Percentiles rank a stretch among this genome's conserved stretches.
These are phyloP conservation scores for Rhodotorula sp. DNA, from an alignment of 1,284 basidiomycete species.

Conservation along the genomic window DNA sequence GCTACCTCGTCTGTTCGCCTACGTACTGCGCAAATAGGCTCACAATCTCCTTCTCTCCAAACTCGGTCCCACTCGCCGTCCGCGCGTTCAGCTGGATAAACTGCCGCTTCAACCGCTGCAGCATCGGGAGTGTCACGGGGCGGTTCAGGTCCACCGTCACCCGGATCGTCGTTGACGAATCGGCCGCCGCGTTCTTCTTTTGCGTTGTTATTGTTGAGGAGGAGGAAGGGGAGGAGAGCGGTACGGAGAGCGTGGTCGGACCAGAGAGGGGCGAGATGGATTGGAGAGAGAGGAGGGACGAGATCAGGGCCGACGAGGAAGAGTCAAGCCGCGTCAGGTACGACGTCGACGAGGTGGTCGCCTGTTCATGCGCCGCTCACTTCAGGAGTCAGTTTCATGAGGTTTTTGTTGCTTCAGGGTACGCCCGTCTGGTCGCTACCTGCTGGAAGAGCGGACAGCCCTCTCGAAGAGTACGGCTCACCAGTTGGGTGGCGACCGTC, in stretches of 20 bases:
- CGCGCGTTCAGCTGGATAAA: constrained; percentile 83
- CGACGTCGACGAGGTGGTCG: constrained; percentile 47
- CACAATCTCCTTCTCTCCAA: constrained; percentile 65
- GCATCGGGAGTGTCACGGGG: constrained; percentile 71
- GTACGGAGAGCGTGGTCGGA: constrained; percentile 12
- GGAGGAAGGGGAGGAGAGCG: constrained; percentile 48
- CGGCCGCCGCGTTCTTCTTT: no score
- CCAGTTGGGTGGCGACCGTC: constrained; percentile 77
- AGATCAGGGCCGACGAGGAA: constrained; percentile 40
- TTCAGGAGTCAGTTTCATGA: no score
- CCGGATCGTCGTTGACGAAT: not conserved
- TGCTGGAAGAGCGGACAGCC: no score
- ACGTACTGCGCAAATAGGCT: constrained; percentile 74
- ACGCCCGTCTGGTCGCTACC: no score
- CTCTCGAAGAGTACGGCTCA: no score
- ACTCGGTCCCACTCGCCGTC: constrained; percentile 50
- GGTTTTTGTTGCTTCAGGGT: no score
- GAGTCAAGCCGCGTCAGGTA: constrained; percentile 50
- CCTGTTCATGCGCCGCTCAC: not conserved
- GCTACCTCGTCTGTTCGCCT: constrained; percentile 27
- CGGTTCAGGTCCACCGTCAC: constrained; percentile 54
- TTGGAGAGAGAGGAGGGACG: constrained; percentile 42
- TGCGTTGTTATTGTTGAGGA: not conserved
- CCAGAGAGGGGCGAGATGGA: constrained; percentile 34
- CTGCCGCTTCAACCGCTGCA: constrained; percentile 81